These are phyloP conservation scores for Apostasia shenzhenica DNA, from an alignment of 106 monocot species.

Conservation along the genomic window DNA sequence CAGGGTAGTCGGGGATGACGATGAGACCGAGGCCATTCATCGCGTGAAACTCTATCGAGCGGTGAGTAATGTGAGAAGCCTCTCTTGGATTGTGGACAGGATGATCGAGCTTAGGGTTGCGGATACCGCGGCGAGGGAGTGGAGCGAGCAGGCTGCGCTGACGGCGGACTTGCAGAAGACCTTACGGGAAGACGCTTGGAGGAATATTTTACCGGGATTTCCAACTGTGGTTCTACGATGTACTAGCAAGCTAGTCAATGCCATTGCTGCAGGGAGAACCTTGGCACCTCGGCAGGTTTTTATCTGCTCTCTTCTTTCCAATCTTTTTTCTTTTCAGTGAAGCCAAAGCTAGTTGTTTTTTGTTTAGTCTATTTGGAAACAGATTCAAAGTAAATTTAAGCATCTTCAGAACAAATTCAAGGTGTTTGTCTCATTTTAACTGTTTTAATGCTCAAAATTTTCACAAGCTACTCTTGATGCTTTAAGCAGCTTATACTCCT, in stretches of 20 bases:
- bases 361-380: not conserved
- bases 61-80: conserved; percentile 46
- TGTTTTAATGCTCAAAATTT: too few relatives aligned
- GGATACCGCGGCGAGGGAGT: conserved; percentile 57
- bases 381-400: not conserved
- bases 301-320: not conserved
- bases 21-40: conserved; percentile 92
- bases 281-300: conserved; percentile 66
- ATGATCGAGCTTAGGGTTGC: conserved; percentile 84
- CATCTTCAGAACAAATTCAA: too few relatives aligned
- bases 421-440: not conserved
- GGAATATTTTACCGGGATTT: conserved; percentile 79
- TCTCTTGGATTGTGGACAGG: conserved; percentile 86
- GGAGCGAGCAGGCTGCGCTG: conserved; percentile 68
- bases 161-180: conserved; percentile 70
- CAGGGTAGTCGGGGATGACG: conserved; percentile 53
- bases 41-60: conserved; percentile 42
- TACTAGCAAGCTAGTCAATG: conserved; percentile 52
- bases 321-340: not conserved
- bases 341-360: not conserved
- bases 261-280: conserved; percentile 56
- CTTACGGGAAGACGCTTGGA: conserved; percentile 76
- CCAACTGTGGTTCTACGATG: conserved; percentile 57
- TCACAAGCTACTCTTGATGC: too few relatives aligned
- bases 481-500: too few relatives aligned